Evolutionary conservation across 1,139 yeast genomes (phyloP).

Genomic region (Scheffersomyces titani): DNA sequence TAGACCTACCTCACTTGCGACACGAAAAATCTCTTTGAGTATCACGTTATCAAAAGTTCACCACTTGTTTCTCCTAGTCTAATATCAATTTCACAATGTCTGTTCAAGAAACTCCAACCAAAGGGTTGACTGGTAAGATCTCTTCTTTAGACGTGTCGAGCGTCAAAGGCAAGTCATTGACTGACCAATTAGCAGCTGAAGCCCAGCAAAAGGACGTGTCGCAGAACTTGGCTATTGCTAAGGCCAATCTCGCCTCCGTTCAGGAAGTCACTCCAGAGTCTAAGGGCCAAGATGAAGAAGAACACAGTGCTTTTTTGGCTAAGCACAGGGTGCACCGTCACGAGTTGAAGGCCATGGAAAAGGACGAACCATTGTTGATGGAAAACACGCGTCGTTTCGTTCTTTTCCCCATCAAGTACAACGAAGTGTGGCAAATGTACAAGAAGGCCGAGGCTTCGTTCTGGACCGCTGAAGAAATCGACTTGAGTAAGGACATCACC

Average conservation of each 20-base stretch:
- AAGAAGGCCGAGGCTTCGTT: constrained; percentile 98
- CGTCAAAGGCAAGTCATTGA: constrained; percentile 37
- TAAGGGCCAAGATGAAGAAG: constrained; percentile 18
- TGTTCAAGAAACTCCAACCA: constrained; percentile 47
- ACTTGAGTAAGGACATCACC: constrained; percentile 82
- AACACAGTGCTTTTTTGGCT: constrained; percentile 57
- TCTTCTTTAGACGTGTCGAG: constrained; percentile 40
- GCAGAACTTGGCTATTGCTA: constrained; percentile 28
- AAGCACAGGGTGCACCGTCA: constrained; percentile 72
- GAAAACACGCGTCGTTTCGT: constrained; percentile 93
- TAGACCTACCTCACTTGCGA: not conserved
- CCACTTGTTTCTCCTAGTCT: not conserved
- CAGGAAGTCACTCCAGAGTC: constrained; percentile 14
- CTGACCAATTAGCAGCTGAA: constrained; percentile 48
- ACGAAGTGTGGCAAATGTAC: constrained; percentile 98
- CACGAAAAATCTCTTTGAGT: not conserved
- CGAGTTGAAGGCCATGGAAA: constrained; percentile 70
- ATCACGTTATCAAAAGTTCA: not conserved
- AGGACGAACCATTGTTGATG: constrained; percentile 82
- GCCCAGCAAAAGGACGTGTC: constrained; percentile 44
- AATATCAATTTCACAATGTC: constrained; percentile 25
- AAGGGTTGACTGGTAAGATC: constrained; percentile 51
- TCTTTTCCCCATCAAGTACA: constrained; percentile 94
- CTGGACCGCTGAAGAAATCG: constrained; percentile 99
- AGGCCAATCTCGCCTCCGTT: constrained; percentile 16